Evolutionary conservation across 768 basidiomycete genomes (phyloP), one percentile per base, ranked within the genome.

Genomic region (Kwoniella dejecticola): DNA sequence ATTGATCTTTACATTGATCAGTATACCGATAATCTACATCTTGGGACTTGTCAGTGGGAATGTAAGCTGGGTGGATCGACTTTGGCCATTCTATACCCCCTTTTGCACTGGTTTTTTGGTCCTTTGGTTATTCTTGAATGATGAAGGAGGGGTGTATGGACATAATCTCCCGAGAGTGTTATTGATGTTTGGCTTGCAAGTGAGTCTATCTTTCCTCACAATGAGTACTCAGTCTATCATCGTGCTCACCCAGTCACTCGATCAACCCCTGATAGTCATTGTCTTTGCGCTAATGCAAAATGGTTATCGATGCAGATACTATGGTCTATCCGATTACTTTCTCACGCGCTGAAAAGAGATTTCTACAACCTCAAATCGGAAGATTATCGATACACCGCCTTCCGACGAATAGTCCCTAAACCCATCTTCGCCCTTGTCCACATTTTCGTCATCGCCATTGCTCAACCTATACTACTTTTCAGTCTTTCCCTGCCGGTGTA

Each of bases 371-470:
- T 68, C 41, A 61, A 36, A 47, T 59, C 52, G 17, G 69, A 74
- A 77, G 93, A 96, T 77, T 97, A 97, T 72, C 88, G 95, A 26
- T 97, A 94, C 90, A 85, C 82, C 1, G 80, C 91, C 36, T 82
- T 96, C 13, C 85, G 93, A 41, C 76, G 80, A 40, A 82, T 86
- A 48, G 72, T 88, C 3, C 84, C 86, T 13, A 52, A 75, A 1
- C 81, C 81, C 78, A 64, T 85, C 8, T 88, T 88, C 81, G 84
- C 86, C 64, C 61, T 88, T n/a, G 54, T 84, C 29, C 87, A 87
- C 78, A 79, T 90, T 13, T 82, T 83, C 12, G 92, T 91, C 81
- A 87, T 93, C 29, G 86, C 91, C 6, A 80, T 83, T 64, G 86
- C 82, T 15, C 93, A 97, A 76, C 93, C 93, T 67, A 71, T 90